Percentiles rank a stretch among this genome's conserved stretches.
Conservation (phyloP, 257 asterid genomes). For the Salvia splendens region DNA sequence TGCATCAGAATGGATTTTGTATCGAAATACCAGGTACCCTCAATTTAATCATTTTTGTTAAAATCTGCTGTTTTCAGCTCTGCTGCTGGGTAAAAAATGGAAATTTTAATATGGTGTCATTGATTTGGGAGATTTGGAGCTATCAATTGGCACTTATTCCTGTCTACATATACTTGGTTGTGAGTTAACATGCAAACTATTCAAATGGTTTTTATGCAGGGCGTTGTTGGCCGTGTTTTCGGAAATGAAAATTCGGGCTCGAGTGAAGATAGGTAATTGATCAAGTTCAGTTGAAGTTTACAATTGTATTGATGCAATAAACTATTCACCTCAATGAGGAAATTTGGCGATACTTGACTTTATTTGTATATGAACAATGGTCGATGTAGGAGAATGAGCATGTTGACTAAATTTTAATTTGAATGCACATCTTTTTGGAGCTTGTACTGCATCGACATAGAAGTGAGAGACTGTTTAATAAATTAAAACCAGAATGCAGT, state of each 20-base stretch:
- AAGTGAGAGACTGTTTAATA: neutral
- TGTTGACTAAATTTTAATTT: neutral
- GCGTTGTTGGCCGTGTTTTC: slow-evolving; percentile 89
- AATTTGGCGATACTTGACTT: neutral
- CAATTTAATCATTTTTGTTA: neutral
- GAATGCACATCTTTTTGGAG: slow-evolving; percentile 2
- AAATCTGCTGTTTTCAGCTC: slow-evolving; percentile 16
- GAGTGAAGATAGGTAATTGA: slow-evolving; percentile 74
- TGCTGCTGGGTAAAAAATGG: neutral
- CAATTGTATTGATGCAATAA: neutral
- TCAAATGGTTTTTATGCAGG: slow-evolving; percentile 54
- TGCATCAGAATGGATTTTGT: slow-evolving; percentile 66
- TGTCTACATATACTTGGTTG: slow-evolving; percentile 6
- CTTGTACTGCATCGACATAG: neutral
- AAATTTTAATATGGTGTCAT: slow-evolving; percentile 1
- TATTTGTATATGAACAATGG: slow-evolving; percentile 2
- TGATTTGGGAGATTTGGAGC: slow-evolving; percentile 15
- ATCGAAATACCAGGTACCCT: slow-evolving; percentile 80
- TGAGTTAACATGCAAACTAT: slow-evolving; percentile 27
- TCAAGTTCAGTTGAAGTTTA: slow-evolving; percentile 15
- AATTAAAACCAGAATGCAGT: neutral
- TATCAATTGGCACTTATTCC: slow-evolving; percentile 5
- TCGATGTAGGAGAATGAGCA: neutral
- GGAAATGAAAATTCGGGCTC: slow-evolving; percentile 74
- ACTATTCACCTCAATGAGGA: neutral